Evolutionary conservation across 106 monocot genomes (phyloP), one percentile per base, ranked within the genome.

Genomic region (Alisma plantagoaquatica): DNA sequence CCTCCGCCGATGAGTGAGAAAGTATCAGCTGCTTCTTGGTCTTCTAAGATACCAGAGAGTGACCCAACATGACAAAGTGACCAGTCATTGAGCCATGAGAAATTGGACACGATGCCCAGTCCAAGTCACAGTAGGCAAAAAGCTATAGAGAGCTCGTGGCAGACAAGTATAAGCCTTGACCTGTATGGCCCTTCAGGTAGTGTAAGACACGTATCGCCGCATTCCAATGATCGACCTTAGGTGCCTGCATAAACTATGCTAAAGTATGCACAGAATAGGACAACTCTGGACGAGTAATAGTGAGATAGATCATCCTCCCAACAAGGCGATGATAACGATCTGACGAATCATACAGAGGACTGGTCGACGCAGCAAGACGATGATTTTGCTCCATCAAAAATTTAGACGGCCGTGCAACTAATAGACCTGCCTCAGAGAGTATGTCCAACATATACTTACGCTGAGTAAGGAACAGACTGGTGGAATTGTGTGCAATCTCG

Each of bases 91-190:
- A 47, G 21, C 46, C 1, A 3, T 46, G 15, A 17, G 46, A 30
- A 4, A 20, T 29, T 6, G 44, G 60, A 16, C 60, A 60, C 2
- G 10, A 27, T 29, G 60, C 60, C 60, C 30, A 60, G 14, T 60
- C 46, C 7, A 21, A 20, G 31, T 60, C 60, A 60, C 3, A 2
- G 1, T 29, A 60, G 10, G 17, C 27, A 0, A 2, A 3, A 3
- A 60, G 2, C 0, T 47, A 7, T 5, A 60, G 18, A 9, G 26
- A 10, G 19, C 14, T n/a, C n/a, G 0, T n/a, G 1, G 16, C 4
- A 1, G 28, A 15, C 3, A 31, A 46, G 2, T 46, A 20, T 0
- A 60, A 15, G 0, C 60, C 60, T 29, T 30, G 26, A 0, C 45
- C 29, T 1, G 31, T 44, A 1, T 17, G 4, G 4, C 28, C 15